A percentile compares a stretch with the other conserved stretches of the same genome.
phyloP scores from a whole-genome alignment of 345 rosid species.

The Camelina laxa region DNA sequence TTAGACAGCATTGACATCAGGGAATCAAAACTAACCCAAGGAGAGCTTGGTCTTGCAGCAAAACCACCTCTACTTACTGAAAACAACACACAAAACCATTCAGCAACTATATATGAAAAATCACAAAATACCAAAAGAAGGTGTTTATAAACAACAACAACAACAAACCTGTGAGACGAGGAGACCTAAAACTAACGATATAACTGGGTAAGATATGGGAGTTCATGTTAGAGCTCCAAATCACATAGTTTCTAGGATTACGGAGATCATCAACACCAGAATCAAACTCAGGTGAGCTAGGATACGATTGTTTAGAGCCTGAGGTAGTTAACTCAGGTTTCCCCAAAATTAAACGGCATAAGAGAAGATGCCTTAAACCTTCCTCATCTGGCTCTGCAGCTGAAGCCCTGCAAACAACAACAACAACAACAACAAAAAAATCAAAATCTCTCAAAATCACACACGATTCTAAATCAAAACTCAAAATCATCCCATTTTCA shows the following conservation, averaged over 20 bases:
- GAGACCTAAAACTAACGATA: constrained; percentile 61
- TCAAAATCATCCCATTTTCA: neutral
- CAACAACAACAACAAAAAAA: no score
- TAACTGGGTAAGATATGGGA: constrained; percentile 67
- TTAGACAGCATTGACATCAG: constrained; percentile 61
- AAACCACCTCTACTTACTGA: constrained; percentile 30
- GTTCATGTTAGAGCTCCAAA: constrained; percentile 73
- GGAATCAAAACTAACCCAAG: constrained; percentile 72
- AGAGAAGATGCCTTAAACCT: constrained; percentile 68
- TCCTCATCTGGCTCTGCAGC: constrained; percentile 47
- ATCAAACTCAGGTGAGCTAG: constrained; percentile 68
- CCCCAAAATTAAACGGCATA: constrained; percentile 77
- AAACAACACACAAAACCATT: neutral
- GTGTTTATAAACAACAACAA: neutral
- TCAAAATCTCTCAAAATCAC: no score
- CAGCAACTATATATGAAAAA: neutral
- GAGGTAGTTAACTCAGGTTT: constrained; percentile 56
- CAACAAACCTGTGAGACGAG: constrained; percentile 44
- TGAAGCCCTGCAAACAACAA: constrained; percentile 19
- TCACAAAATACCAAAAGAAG: neutral
- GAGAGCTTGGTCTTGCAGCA: constrained; percentile 55
- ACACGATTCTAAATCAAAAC: no score
- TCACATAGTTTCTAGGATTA: constrained; percentile 57
- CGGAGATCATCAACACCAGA: constrained; percentile 61
- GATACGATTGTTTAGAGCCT: constrained; percentile 60